Conservation (phyloP, 1,284 basidiomycete genomes). For the Ganoderma boninense region DNA sequence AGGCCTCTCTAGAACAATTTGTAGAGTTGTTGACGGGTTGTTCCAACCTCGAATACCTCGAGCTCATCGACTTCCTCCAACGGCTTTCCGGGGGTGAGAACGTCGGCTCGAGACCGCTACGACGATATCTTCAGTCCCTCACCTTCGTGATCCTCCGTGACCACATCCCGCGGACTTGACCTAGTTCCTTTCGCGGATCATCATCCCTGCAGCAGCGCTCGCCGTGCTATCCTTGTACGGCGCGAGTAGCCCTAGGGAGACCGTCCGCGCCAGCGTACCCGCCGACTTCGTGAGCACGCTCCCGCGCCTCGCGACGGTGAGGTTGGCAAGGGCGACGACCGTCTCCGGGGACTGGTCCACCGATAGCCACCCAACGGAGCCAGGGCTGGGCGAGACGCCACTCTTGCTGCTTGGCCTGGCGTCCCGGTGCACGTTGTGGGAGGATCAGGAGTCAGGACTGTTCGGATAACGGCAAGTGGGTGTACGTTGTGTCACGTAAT, state of each 20-base stretch:
- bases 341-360: neutral
- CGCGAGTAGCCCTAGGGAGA: neutral
- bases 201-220: neutral
- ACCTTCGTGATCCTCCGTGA: neutral
- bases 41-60: too few relatives aligned
- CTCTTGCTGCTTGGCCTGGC: neutral
- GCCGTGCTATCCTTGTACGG: neutral
- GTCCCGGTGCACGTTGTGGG: neutral
- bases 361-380: neutral
- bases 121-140: neutral
- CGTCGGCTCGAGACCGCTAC: neutral
- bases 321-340: neutral
- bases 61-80: too few relatives aligned
- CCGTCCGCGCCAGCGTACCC: neutral
- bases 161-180: neutral
- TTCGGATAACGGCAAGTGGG: too few relatives aligned
- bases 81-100: neutral
- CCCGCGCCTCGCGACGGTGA: neutral
- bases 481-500: too few relatives aligned
- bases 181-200: neutral
- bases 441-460: too few relatives aligned
- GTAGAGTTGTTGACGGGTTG: too few relatives aligned
- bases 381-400: neutral
- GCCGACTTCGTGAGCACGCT: neutral
- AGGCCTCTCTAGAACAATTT: too few relatives aligned